Conservation (phyloP, 805 yeast species). For the Ogataea salicorniae region DNA sequence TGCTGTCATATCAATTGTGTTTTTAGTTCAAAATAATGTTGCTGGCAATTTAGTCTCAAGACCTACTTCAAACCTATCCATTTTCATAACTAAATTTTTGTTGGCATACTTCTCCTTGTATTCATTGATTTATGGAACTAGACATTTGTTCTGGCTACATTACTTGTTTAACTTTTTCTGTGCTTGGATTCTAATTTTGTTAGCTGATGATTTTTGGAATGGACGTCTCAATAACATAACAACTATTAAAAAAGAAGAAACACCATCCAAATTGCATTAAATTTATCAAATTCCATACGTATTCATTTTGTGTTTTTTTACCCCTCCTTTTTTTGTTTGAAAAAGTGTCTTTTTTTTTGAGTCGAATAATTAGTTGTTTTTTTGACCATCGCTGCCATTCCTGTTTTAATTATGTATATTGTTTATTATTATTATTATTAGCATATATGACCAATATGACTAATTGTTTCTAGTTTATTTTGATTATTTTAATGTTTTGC, state of each 20-base stretch:
- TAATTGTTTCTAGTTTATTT: too few relatives aligned
- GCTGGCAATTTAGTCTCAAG: constrained; percentile 44
- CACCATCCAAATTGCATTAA: constrained; percentile 18
- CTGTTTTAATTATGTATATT: too few relatives aligned
- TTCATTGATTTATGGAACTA: constrained; percentile 65
- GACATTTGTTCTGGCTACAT: constrained; percentile 83
- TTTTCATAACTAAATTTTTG: constrained; percentile 32
- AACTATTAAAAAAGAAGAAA: constrained; percentile 14
- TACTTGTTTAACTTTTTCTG: constrained; percentile 64
- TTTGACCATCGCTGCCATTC: too few relatives aligned
- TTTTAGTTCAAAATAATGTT: constrained; percentile 51
- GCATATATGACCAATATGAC: too few relatives aligned
- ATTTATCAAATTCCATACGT: not conserved
- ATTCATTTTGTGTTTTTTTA: not conserved
- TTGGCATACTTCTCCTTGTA: constrained; percentile 53
- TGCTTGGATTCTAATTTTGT: constrained; percentile 40
- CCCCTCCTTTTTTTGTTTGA: not conserved
- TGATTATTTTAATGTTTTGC: too few relatives aligned
- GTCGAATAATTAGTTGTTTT: too few relatives aligned
- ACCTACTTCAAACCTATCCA: constrained; percentile 22
- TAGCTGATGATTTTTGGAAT: constrained; percentile 23
- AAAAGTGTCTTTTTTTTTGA: not conserved
- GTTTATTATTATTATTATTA: too few relatives aligned
- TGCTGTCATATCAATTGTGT: constrained; percentile 68
- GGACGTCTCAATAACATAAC: constrained; percentile 10